A percentile compares a stretch with the other conserved stretches of the same genome.
These are phyloP conservation scores for Epichloe baconii DNA, from an alignment of 2,329 filamentous ascomycete species.

Conservation along the genomic window DNA sequence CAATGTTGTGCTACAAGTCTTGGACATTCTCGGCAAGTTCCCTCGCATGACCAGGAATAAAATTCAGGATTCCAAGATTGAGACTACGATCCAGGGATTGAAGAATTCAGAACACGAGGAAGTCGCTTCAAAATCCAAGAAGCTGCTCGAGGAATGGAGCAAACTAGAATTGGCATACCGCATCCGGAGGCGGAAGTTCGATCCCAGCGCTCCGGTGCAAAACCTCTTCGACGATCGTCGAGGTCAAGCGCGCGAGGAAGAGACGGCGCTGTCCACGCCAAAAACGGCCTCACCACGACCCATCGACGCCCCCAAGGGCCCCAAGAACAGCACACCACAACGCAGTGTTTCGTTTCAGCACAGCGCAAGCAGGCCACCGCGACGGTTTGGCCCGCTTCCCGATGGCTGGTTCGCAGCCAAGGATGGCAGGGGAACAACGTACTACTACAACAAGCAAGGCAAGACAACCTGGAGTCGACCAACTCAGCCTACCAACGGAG, in stretches of 20 bases:
- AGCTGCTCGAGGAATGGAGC: constrained; percentile 72
- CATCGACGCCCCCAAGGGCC: constrained; percentile 43
- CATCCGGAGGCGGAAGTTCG: constrained; percentile 80
- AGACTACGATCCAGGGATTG: constrained; percentile 61
- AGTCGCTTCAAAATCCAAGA: constrained; percentile 57
- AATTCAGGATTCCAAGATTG: constrained; percentile 91
- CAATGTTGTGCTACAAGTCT: constrained; percentile 78
- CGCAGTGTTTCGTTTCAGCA: constrained; percentile 39
- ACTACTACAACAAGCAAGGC: constrained; percentile 75
- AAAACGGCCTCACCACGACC: constrained; percentile 32
- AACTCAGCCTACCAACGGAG: constrained; percentile 52
- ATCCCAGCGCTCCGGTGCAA: constrained; percentile 47
- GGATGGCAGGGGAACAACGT: constrained; percentile 57
- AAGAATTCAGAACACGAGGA: constrained; percentile 56
- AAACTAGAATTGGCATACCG: constrained; percentile 83
- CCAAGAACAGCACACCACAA: constrained; percentile 46
- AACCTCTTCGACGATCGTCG: constrained; percentile 54
- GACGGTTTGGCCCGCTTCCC: constrained; percentile 46
- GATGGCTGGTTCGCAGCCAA: constrained; percentile 75
- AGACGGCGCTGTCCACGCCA: constrained; percentile 21
- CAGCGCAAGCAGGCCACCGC: constrained; percentile 37
- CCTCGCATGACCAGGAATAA: constrained; percentile 92
- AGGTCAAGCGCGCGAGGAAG: constrained; percentile 28
- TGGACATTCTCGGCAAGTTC: constrained; percentile 79
- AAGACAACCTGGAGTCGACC: constrained; percentile 74